Base-by-base conservation (phyloP, 2,329 filamentous ascomycete species). In the Zalaria sp. region DNA sequence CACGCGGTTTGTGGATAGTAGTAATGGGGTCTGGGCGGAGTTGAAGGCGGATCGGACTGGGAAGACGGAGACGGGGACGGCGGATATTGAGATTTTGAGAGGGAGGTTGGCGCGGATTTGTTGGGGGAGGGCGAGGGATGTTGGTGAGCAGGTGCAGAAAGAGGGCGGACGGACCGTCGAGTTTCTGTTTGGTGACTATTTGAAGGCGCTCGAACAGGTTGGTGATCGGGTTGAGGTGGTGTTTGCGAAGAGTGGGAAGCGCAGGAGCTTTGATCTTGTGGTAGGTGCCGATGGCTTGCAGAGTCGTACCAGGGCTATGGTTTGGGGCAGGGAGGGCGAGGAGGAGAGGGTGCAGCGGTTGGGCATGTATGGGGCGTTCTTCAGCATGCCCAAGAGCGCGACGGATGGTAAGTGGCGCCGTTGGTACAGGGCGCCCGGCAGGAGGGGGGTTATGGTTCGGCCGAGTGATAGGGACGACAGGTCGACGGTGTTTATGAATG, bases 1-100 rank as follows among this genome's bases (percentile, higher is more conserved):
- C 27, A 53, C 61, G n/a, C 51, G 53, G 4, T 52, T 67, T 32
- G 55, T 71, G 3, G 53, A 62, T 39, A 37, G 37, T 34, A 43
- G 46, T 27, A 51, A 51, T 5, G 47, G 46, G n/a, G 34, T 43
- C 3, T 35, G 34, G 27, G 42, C 38, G 8, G 38, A 11, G 2
- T 44, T 44, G 18, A 38, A 35, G 27, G 43, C 41, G 1, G 36
- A 34, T 7, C n/a, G 3, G 3, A 4, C 25, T 2, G 34, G 18
- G 0, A 25, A 28, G 27, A 29, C 11, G 10, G 8, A 29, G 28
- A n/a, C 38, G 18, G 58, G 72, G 25, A 69, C 68, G 0, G 62
- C 58, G 0, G 71, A 76, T 25, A 67, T 64, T 32, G 73, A 76
- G 53, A 74, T 77, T 38, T 66, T 76, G 62, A 58, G 73, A 5